A percentile compares a stretch with the other conserved stretches of the same genome.
Evolutionary conservation across 768 basidiomycete species (phyloP).

Genomic region (Suillus subaureus): DNA sequence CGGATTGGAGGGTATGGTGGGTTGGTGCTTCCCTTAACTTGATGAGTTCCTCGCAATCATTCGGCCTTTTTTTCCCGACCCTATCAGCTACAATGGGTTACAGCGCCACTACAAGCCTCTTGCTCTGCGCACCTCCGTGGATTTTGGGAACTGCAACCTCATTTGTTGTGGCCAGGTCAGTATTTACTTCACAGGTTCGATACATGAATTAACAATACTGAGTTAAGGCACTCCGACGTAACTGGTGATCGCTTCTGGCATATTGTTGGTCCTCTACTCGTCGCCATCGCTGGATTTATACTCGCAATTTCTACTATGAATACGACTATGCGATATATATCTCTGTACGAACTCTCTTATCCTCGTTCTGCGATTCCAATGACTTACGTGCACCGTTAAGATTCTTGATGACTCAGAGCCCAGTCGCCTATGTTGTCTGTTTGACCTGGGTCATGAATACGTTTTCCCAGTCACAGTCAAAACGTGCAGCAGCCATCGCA

Average conservation of each 20-base stretch:
- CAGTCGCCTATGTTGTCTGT: constrained; percentile 69
- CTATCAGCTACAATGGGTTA: constrained; percentile 74
- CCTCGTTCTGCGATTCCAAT: neutral
- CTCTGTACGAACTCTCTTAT: constrained; percentile 45
- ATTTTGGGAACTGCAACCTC: constrained; percentile 57
- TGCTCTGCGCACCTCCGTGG: constrained; percentile 81
- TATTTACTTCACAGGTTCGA: neutral
- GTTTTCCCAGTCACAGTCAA: constrained; percentile 77
- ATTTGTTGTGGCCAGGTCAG: constrained; percentile 53
- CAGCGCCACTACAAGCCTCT: constrained; percentile 57
- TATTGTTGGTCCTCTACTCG: constrained; percentile 50
- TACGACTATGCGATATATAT: constrained; percentile 60
- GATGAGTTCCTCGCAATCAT: constrained; percentile 58
- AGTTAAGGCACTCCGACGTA: constrained; percentile 66
- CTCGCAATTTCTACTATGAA: constrained; percentile 66
- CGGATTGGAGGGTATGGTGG: constrained; percentile 84
- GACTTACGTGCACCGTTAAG: constrained; percentile 34
- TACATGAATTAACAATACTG: constrained; percentile 9
- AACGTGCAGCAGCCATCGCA: constrained; percentile 82
- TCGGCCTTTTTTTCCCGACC: constrained; percentile 81
- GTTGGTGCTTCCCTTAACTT: constrained; percentile 65
- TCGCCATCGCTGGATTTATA: constrained; percentile 68
- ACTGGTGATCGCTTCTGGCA: constrained; percentile 74
- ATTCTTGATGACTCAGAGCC: constrained; percentile 75
- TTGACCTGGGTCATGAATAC: constrained; percentile 53